Conservation (phyloP, 2,329 filamentous ascomycete species). For the Polytolypa hystricis region DNA sequence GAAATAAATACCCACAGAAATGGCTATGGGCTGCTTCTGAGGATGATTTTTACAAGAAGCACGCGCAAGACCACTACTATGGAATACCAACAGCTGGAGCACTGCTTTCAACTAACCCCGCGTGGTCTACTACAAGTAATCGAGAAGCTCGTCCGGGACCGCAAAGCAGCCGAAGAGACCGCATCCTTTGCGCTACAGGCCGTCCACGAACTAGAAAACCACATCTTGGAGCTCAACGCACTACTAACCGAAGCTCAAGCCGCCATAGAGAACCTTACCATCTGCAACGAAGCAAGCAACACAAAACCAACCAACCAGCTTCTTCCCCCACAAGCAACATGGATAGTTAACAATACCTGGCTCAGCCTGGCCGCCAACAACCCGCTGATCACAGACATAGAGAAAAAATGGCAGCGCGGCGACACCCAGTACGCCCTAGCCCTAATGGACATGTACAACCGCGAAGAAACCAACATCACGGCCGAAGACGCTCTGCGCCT, state of each 20-base stretch:
- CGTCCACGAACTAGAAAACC: constrained; percentile 4
- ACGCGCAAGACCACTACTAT: too few relatives aligned
- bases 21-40: not conserved
- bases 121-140: constrained; percentile 2
- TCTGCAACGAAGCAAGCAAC: too few relatives aligned
- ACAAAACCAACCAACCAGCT: too few relatives aligned
- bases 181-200: constrained; percentile 7
- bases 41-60: not conserved
- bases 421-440: constrained; percentile 9
- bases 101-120: not conserved
- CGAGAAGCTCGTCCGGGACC: constrained; percentile 4
- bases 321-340: too few relatives aligned
- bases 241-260: constrained; percentile 10
- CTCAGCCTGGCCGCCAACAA: constrained; percentile 7
- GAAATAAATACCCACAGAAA: too few relatives aligned
- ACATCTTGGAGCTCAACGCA: constrained; percentile 10
- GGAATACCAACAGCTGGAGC: not conserved
- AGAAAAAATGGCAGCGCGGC: constrained; percentile 10
- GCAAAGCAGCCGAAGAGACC: constrained; percentile 4
- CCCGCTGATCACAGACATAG: constrained; percentile 9
- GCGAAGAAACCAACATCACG: constrained; percentile 8
- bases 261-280: constrained; percentile 2
- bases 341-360: constrained; percentile 15
- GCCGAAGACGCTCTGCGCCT: constrained; percentile 10
- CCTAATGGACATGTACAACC: constrained; percentile 4